Evolutionary conservation across 2,329 filamentous ascomycete genomes (phyloP).

Genomic region (Beauveria sp.): DNA sequence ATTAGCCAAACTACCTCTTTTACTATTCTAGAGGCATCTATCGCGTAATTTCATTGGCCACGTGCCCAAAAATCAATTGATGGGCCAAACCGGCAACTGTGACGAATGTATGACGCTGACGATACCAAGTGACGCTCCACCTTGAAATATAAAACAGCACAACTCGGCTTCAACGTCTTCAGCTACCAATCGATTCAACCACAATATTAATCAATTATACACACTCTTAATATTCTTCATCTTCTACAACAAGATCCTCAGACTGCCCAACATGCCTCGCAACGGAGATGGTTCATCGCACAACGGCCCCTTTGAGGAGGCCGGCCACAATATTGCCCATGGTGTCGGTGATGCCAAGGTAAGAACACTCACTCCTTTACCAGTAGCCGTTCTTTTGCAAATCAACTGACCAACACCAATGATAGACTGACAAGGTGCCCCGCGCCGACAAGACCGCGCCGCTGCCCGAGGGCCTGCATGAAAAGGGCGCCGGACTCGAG

Average conservation of each 20-base stretch:
- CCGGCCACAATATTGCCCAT: slow-evolving; percentile 35
- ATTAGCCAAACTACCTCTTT: no score
- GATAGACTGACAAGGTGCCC: slow-evolving; percentile 28
- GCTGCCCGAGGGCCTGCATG: slow-evolving; percentile 32
- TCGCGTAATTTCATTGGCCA: no score
- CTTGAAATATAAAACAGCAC: not conserved
- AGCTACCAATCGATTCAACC: not conserved
- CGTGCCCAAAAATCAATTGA: no score
- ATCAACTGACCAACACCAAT: not conserved
- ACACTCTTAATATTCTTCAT: not conserved
- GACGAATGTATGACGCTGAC: slow-evolving; percentile 2
- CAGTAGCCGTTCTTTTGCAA: not conserved
- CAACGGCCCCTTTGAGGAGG: slow-evolving; percentile 36
- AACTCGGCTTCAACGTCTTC: not conserved
- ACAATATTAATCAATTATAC: not conserved
- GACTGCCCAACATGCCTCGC: slow-evolving; percentile 39
- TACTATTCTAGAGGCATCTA: no score
- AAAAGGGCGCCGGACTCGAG: slow-evolving; percentile 35
- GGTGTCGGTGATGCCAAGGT: slow-evolving; percentile 34
- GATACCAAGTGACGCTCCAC: not conserved
- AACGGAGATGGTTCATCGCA: slow-evolving; percentile 40
- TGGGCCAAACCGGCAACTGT: not conserved
- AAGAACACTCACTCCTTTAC: slow-evolving; percentile 12
- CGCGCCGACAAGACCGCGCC: slow-evolving; percentile 44
- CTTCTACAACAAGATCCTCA: not conserved